These are phyloP conservation scores for Neonectria magnoliae DNA, from an alignment of 2,329 filamentous ascomycete genomes.

Conservation along the genomic window DNA sequence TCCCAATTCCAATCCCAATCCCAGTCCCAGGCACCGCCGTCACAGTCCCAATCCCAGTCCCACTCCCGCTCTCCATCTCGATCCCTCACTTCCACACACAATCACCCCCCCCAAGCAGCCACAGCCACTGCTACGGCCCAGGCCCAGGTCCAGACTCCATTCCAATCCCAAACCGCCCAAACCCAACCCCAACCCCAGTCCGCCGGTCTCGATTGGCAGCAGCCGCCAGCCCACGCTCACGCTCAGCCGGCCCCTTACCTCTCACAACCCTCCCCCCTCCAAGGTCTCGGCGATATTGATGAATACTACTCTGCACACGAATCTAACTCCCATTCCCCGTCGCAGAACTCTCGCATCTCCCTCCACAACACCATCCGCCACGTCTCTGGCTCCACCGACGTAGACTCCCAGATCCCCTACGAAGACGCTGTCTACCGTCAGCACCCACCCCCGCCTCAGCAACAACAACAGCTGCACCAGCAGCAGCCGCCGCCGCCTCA, in stretches of 20 bases:
- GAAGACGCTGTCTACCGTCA: conserved; percentile 55
- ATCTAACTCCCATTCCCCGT: conserved; percentile 53
- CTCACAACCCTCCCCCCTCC: conserved; percentile 56
- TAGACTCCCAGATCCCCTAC: conserved; percentile 57
- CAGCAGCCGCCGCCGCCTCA: conserved; percentile 37
- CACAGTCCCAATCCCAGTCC: conserved; percentile 19
- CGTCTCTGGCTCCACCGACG: conserved; percentile 55
- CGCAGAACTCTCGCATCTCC: conserved; percentile 52
- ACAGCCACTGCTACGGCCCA: conserved; percentile 30
- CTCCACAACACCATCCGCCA: conserved; percentile 58
- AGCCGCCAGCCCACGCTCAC: conserved; percentile 20
- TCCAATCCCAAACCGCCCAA: conserved; percentile 37
- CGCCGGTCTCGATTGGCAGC: conserved; percentile 36
- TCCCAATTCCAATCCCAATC: conserved; percentile 21
- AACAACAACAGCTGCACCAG: conserved; percentile 40
- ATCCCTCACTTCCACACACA: conserved; percentile 27
- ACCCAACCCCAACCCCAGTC: conserved; percentile 34
- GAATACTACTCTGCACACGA: conserved; percentile 49
- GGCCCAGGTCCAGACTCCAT: conserved; percentile 34
- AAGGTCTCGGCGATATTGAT: conserved; percentile 55
- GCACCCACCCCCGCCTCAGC: conserved; percentile 48
- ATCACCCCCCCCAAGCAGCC: conserved; percentile 31
- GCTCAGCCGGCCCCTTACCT: conserved; percentile 46
- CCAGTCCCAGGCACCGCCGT: conserved; percentile 10
- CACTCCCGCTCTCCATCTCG: conserved; percentile 22